phyloP scores from a whole-genome alignment of 306 rosid species.

The Arachis hypogaea region DNA sequence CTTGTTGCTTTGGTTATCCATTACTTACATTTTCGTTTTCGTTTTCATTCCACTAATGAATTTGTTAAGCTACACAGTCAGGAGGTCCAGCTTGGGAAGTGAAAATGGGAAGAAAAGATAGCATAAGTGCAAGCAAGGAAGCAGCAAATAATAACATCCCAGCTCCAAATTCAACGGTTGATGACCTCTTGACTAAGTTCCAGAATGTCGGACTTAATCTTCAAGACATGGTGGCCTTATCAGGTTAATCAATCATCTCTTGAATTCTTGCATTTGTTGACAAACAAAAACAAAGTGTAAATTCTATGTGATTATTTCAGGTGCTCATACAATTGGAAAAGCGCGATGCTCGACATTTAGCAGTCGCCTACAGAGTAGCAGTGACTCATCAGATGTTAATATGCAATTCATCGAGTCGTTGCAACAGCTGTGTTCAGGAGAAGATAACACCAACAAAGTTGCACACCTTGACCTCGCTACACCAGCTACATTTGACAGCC shows the following conservation, averaged over 20 bases:
- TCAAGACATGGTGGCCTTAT: slow-evolving; percentile 79
- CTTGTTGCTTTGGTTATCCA: neutral
- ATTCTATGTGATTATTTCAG: slow-evolving; percentile 28
- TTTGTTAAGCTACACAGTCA: slow-evolving; percentile 44
- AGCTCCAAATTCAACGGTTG: slow-evolving; percentile 77
- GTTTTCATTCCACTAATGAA: too few species aligned
- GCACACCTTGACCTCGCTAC: slow-evolving; percentile 73
- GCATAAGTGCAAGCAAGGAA: slow-evolving; percentile 63
- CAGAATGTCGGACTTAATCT: slow-evolving; percentile 67
- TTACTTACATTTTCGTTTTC: too few species aligned
- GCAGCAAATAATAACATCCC: slow-evolving; percentile 78
- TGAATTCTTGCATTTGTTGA: too few species aligned
- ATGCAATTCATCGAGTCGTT: slow-evolving; percentile 61
- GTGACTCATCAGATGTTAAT: slow-evolving; percentile 31
- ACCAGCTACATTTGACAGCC: slow-evolving; percentile 84
- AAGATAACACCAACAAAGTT: slow-evolving; percentile 32
- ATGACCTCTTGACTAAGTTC: slow-evolving; percentile 62
- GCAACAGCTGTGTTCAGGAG: slow-evolving; percentile 64
- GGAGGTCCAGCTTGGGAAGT: slow-evolving; percentile 92
- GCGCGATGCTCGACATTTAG: slow-evolving; percentile 78
- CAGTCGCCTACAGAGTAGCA: slow-evolving; percentile 52
- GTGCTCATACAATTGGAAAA: slow-evolving; percentile 84
- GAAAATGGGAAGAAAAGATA: slow-evolving; percentile 78
- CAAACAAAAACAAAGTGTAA: too few species aligned
- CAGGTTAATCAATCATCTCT: slow-evolving; percentile 49